Evolutionary conservation across 2,329 filamentous ascomycete genomes (phyloP).

Genomic region (Colletotrichum lupini): DNA sequence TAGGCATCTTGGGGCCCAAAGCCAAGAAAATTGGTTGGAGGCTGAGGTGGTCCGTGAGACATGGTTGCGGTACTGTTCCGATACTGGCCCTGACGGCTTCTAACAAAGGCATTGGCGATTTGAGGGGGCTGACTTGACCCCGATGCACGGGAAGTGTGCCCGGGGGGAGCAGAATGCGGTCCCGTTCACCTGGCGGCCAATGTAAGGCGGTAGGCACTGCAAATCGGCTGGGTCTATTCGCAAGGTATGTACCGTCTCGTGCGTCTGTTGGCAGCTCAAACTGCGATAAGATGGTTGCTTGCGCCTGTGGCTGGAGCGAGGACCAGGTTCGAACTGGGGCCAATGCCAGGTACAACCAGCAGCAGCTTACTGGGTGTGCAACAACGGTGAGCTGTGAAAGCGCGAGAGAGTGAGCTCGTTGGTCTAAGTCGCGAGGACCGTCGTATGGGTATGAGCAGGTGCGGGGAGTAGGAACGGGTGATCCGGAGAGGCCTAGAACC

Average conservation of each 20-base stretch:
- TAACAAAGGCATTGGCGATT: constrained; percentile 33
- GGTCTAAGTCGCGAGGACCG: background rate
- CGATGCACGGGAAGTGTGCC: background rate
- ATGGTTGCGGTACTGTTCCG: constrained; percentile 42
- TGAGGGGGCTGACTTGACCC: constrained; percentile 4
- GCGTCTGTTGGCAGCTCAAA: constrained; percentile 16
- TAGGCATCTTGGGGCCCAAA: constrained; percentile 44
- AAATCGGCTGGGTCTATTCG: constrained; percentile 1
- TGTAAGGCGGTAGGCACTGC: constrained; percentile 2
- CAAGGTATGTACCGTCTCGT: background rate
- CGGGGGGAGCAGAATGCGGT: constrained; percentile 3
- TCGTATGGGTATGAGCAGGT: background rate
- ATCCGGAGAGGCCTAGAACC: constrained; percentile 20
- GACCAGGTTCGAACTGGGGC: background rate
- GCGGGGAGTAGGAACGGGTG: constrained; percentile 7
- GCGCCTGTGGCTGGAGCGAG: background rate
- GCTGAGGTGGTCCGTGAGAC: constrained; percentile 49
- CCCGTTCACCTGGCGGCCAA: constrained; percentile 8
- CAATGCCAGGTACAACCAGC: background rate
- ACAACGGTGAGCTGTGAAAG: background rate
- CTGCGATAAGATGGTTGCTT: constrained; percentile 2
- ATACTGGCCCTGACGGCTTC: constrained; percentile 26
- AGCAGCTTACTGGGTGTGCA: background rate
- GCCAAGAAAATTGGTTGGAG: constrained; percentile 48
- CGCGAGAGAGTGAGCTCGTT: background rate